phyloP scores from a whole-genome alignment of 345 rosid species.

The Euphorbia lathyris region DNA sequence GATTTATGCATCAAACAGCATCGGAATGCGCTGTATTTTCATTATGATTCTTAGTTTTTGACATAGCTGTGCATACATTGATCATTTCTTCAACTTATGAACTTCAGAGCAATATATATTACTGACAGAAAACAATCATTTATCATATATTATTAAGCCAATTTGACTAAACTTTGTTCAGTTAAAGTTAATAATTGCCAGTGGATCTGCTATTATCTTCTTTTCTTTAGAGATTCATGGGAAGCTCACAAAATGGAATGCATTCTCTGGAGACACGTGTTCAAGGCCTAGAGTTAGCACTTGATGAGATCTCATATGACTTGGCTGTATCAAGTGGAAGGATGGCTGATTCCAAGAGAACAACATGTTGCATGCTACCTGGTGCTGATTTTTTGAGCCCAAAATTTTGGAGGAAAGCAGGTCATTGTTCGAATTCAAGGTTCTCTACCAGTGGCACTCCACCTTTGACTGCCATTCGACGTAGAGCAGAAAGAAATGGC shows the following conservation, averaged over 20 bases:
- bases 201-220: conserved; percentile 6
- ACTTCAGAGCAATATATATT: neutral
- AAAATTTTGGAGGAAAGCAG: conserved; percentile 71
- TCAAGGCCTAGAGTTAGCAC: conserved; percentile 77
- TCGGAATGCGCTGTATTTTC: neutral
- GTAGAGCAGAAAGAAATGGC: conserved; percentile 33
- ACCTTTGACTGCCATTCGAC: conserved; percentile 23
- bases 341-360: conserved; percentile 52
- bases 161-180: neutral
- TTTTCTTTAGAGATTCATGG: conserved; percentile 59
- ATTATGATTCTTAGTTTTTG: neutral
- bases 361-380: conserved; percentile 73
- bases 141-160: neutral
- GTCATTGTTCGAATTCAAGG: conserved; percentile 40
- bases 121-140: neutral
- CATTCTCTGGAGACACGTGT: conserved; percentile 77
- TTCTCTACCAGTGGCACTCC: conserved; percentile 33
- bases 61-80: too few species aligned
- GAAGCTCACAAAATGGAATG: conserved; percentile 85
- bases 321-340: conserved; percentile 72
- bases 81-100: neutral
- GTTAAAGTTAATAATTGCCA: neutral
- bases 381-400: conserved; percentile 62
- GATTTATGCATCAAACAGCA: conserved; percentile 1
- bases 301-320: conserved; percentile 94